Evolutionary conservation across 1,284 basidiomycete genomes (phyloP).

Genomic region (Sphaerobolus stellatus): DNA sequence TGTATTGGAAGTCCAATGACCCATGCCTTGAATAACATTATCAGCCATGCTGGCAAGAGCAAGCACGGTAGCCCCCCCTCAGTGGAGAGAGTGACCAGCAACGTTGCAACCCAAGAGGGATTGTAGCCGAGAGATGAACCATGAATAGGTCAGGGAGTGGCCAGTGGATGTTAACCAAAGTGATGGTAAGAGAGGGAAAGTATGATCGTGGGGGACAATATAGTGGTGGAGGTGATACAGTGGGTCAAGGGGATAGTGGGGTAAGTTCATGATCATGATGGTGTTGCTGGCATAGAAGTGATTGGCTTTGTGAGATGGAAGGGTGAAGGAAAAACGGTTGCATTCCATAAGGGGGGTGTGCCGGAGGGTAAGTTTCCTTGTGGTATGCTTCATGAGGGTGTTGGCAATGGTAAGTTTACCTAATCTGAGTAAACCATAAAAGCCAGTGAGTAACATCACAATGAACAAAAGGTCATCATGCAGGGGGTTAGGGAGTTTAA

Average conservation of each 20-base stretch:
- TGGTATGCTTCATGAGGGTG: no score
- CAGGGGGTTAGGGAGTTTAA: no score
- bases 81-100: conserved; percentile 29
- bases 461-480: no score
- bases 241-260: neutral
- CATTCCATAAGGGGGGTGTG: no score
- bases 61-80: conserved; percentile 33
- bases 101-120: conserved; percentile 15
- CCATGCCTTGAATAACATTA: conserved; percentile 35
- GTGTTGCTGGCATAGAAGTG: conserved; percentile 31
- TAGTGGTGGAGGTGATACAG: conserved; percentile 16
- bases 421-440: no score
- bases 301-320: conserved; percentile 36
- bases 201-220: conserved; percentile 21
- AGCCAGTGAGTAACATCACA: no score
- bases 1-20: conserved; percentile 36
- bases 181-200: conserved; percentile 18
- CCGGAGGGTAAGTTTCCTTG: no score
- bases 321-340: conserved; percentile 10
- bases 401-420: no score
- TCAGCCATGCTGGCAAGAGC: conserved; percentile 30
- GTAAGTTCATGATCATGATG: conserved; percentile 14
- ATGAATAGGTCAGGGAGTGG: conserved; percentile 22
- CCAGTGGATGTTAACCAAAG: conserved; percentile 26
- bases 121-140: conserved; percentile 20